Conservation (phyloP, 305 asterid species). For the Fraxinus sp. region DNA sequence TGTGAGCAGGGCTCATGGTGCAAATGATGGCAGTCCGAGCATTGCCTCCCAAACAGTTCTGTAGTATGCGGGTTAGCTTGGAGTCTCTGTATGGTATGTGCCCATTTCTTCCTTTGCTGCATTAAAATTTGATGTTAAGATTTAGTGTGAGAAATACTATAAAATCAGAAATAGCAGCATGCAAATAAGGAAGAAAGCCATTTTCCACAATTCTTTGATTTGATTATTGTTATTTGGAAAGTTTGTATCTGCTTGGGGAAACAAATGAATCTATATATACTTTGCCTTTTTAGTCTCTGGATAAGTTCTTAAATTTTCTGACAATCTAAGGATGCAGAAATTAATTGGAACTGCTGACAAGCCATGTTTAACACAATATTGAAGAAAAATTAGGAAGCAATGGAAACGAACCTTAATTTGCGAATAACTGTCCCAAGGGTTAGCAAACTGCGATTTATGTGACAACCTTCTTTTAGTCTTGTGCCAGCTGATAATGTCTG, state of each 20-base stretch:
- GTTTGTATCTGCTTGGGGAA: conserved; percentile 72
- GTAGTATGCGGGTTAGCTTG: conserved; percentile 90
- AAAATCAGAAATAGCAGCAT: neutral
- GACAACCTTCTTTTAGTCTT: conserved; percentile 78
- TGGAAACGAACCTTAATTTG: conserved; percentile 61
- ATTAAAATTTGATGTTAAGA: conserved; percentile 12
- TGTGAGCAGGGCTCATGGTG: conserved; percentile 94
- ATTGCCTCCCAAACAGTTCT: conserved; percentile 84
- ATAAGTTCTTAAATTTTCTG: neutral
- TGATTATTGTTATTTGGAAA: conserved; percentile 44
- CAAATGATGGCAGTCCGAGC: conserved; percentile 89
- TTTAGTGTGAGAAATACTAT: neutral
- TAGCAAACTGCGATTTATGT: conserved; percentile 90
- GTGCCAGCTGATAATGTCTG: conserved; percentile 62
- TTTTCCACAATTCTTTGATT: conserved; percentile 20
- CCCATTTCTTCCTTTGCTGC: conserved; percentile 87
- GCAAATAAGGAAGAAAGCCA: neutral
- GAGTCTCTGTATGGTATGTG: conserved; percentile 92
- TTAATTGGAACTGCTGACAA: neutral
- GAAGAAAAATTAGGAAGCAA: neutral
- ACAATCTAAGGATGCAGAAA: neutral
- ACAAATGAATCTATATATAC: neutral
- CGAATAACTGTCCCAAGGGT: conserved; percentile 93
- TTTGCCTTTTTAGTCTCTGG: neutral
- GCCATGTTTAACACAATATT: neutral